Conservation (phyloP, 2,329 filamentous ascomycete genomes). For the Fusarium begoniae region DNA sequence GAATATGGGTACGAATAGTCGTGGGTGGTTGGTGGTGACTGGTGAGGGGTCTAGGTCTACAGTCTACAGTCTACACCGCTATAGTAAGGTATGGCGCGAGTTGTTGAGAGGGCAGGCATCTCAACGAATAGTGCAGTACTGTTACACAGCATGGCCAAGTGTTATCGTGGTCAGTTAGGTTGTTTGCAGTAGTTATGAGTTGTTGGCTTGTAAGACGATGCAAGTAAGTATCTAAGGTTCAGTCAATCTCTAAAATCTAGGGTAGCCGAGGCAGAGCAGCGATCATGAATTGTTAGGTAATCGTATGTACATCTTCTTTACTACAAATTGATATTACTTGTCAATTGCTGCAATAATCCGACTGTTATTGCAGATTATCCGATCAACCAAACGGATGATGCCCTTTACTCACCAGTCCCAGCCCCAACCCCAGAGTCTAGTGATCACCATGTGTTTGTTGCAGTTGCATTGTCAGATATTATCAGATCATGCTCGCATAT, state of each 20-base stretch:
- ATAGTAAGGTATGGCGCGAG: background rate
- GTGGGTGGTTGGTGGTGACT: constrained; percentile 1
- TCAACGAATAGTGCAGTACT: background rate
- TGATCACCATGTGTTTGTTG: background rate
- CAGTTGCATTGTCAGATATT: background rate
- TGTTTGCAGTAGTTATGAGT: background rate
- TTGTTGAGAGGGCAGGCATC: background rate
- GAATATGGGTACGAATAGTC: constrained; percentile 13
- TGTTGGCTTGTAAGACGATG: background rate
- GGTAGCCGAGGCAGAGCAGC: background rate
- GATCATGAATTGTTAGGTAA: background rate
- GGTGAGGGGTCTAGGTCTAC: constrained; percentile 9
- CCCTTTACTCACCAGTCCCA: background rate
- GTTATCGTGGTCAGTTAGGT: background rate
- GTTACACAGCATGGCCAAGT: background rate
- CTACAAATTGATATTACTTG: background rate
- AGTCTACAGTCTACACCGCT: constrained; percentile 20
- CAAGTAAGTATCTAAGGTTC: background rate
- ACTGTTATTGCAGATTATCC: background rate
- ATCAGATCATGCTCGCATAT: constrained; percentile 5
- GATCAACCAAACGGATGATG: background rate
- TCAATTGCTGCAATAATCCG: background rate
- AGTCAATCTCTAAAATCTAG: background rate
- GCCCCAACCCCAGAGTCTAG: background rate
- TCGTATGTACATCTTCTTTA: background rate